Base-by-base conservation (phyloP, 2,329 filamentous ascomycete species). In the Phoma sp. region DNA sequence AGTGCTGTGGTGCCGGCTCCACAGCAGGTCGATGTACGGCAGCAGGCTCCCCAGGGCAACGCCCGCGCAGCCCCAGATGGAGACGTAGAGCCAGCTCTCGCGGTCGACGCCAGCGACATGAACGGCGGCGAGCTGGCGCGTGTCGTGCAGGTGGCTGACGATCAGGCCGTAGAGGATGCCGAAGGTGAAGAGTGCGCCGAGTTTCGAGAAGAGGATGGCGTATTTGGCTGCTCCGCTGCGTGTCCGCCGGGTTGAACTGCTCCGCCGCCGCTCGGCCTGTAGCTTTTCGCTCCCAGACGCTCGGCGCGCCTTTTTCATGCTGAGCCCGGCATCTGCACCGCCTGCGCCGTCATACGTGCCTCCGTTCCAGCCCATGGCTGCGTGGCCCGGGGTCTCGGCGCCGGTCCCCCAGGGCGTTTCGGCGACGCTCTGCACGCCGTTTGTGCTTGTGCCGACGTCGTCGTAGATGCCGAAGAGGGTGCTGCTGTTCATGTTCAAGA, bases 401-500 rank as follows among this genome's bases (percentile, higher is more conserved):
- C 91, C 91, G 0, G 87, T 90, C 22, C 89, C 91, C 88, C 89
- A 95, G 2, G 91, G 91, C 10, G 89, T 92, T 51, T 82, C 80
- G 3, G 82, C 75, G 58, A 88, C 86, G 61, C 86, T 85, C 37
- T 58, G 44, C 19, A 68, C 67, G 17, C 62, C 65, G 12, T 64
- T 57, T 9, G 67, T 66, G 47, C 59, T 63, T 12, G 55, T 56
- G 37, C 62, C 65, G n/a, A 66, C 64, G 48, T 72, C 72, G 43
- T 72, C 88, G 80, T 96, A 99, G 68, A 99, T 99, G 50, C 95
- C 94, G 64, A 89, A 90, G 5, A 99, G 84, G 0, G 95, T 96
- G 2, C 92, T 93, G 9, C 90, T 88, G 4, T 92, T 96, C 57
- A 99, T 83, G 72, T 97, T 96, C 70, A 92, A 80, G 53, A 92